These are phyloP conservation scores for Phlyctochytrium arcticum DNA, from an alignment of 192 early-diverging fungal species.

Conservation along the genomic window DNA sequence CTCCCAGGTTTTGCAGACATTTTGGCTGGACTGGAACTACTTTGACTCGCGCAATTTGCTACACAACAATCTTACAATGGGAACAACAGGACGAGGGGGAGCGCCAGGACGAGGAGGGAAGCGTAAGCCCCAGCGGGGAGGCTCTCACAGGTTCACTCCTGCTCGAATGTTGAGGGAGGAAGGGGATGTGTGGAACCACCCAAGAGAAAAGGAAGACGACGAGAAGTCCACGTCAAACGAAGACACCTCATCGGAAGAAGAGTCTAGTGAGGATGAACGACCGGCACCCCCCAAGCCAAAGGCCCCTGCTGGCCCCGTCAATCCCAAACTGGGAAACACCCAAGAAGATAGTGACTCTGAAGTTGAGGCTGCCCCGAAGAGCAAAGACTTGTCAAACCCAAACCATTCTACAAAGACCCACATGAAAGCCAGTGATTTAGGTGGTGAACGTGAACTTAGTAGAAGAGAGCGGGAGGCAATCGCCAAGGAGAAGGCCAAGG, in stretches of 20 bases:
- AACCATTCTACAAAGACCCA: slow-evolving; percentile 29
- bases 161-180: slow-evolving; percentile 21
- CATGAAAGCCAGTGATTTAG: slow-evolving; percentile 35
- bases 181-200: slow-evolving; percentile 15
- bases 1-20: no score
- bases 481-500: slow-evolving; percentile 43
- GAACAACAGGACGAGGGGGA: no score
- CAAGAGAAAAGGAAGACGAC: slow-evolving; percentile 4
- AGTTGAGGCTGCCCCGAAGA: slow-evolving; percentile 22
- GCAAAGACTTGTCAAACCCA: slow-evolving; percentile 33
- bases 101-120: slow-evolving; percentile 58
- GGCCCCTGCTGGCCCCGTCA: slow-evolving; percentile 1
- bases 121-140: slow-evolving; percentile 67
- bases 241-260: slow-evolving; percentile 9
- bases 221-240: no score
- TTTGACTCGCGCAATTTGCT: no score
- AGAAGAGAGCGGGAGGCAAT: slow-evolving; percentile 41
- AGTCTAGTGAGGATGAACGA: slow-evolving; percentile 20
- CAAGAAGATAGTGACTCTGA: slow-evolving; percentile 6
- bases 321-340: slow-evolving; percentile 20
- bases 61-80: no score
- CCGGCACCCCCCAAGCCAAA: background rate
- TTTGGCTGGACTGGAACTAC: no score
- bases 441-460: slow-evolving; percentile 27
- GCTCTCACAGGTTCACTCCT: slow-evolving; percentile 21